Evolutionary conservation across 2,329 filamentous ascomycete species (phyloP).

Genomic region (Chalaropsis thielavioides): DNA sequence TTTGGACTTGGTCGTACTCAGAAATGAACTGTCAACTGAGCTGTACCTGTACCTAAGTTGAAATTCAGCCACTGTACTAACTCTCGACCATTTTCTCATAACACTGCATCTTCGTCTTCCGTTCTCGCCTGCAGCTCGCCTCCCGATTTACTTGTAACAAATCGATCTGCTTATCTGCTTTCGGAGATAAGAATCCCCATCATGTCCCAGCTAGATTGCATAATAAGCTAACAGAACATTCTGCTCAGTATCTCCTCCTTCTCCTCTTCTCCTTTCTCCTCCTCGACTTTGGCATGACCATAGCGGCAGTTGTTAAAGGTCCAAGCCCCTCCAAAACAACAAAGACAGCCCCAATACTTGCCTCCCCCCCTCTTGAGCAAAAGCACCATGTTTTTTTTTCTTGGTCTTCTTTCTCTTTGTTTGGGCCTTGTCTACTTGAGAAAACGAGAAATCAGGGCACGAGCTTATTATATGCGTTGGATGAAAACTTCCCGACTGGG

Average conservation of each 20-base stretch:
- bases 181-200: neutral
- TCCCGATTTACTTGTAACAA: neutral
- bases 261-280: neutral
- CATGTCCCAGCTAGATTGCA: neutral
- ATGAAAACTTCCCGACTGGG: neutral
- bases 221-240: neutral
- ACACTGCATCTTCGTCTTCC: neutral
- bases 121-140: neutral
- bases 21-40: neutral
- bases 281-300: neutral
- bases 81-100: neutral
- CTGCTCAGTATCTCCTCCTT: neutral
- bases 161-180: neutral
- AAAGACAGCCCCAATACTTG: neutral
- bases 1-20: neutral
- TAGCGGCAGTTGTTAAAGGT: neutral
- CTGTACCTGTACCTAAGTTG: neutral
- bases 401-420: neutral
- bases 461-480: neutral
- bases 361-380: neutral
- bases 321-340: conserved; percentile 1
- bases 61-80: neutral
- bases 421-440: neutral
- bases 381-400: neutral
- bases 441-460: neutral